These are phyloP conservation scores for Sodiomyces alkalinus DNA, from an alignment of 2,329 filamentous ascomycete genomes.

Conservation along the genomic window DNA sequence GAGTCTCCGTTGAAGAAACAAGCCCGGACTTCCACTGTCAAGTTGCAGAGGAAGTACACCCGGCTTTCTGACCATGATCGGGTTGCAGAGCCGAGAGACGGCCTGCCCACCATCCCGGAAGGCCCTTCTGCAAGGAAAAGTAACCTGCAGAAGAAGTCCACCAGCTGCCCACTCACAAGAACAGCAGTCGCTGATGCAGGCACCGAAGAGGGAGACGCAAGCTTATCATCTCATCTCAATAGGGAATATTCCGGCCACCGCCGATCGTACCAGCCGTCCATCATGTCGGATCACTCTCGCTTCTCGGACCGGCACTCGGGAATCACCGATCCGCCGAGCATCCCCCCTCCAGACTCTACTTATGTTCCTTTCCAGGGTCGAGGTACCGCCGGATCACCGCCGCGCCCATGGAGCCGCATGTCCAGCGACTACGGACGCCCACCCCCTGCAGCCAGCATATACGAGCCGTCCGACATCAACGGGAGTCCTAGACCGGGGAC, in stretches of 20 bases:
- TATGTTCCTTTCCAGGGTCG: slow-evolving; percentile 42
- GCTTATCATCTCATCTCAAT: slow-evolving; percentile 25
- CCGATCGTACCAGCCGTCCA: slow-evolving; percentile 36
- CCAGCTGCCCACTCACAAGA: slow-evolving; percentile 10
- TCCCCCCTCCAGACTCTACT: slow-evolving; percentile 47
- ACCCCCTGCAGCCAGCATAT: slow-evolving; percentile 55
- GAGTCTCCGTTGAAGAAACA: slow-evolving; percentile 7
- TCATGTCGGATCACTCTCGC: slow-evolving; percentile 25
- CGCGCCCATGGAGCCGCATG: slow-evolving; percentile 36
- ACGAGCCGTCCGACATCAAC: slow-evolving; percentile 79
- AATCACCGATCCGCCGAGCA: slow-evolving; percentile 41
- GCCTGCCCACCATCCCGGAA: slow-evolving; percentile 35
- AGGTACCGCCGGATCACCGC: slow-evolving; percentile 17
- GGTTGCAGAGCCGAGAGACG: slow-evolving; percentile 18
- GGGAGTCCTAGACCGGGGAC: slow-evolving; percentile 83
- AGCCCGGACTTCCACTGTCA: slow-evolving; percentile 24
- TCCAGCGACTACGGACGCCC: slow-evolving; percentile 53
- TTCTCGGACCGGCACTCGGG: slow-evolving; percentile 32
- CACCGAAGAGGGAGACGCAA: slow-evolving; percentile 10
- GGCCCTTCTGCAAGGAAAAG: slow-evolving; percentile 29
- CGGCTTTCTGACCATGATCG: slow-evolving; percentile 14
- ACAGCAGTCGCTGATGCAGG: slow-evolving; percentile 2
- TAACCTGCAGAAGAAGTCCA: slow-evolving; percentile 19
- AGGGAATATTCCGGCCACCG: slow-evolving; percentile 27
- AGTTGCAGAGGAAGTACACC: slow-evolving; percentile 29